These are phyloP conservation scores for Boeremia exigua DNA, from an alignment of 2,329 filamentous ascomycete genomes.

Conservation along the genomic window DNA sequence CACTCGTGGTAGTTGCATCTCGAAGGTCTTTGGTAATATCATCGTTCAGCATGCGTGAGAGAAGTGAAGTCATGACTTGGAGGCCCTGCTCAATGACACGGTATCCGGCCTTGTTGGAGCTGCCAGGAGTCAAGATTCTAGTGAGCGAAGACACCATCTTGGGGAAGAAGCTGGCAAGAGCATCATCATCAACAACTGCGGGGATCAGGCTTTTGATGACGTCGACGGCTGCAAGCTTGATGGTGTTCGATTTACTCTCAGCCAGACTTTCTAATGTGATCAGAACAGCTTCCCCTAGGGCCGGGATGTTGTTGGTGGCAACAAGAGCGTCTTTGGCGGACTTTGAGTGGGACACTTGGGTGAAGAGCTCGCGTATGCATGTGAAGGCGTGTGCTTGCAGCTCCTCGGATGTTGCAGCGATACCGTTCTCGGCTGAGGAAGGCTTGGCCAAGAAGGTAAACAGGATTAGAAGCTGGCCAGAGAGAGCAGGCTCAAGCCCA, in stretches of 20 bases:
- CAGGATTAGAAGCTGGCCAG: constrained; percentile 84
- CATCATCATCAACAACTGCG: constrained; percentile 73
- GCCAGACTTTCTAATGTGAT: constrained; percentile 77
- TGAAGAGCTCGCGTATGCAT: constrained; percentile 72
- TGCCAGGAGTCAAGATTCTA: constrained; percentile 74
- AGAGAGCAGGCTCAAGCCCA: constrained; percentile 72
- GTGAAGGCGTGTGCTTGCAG: constrained; percentile 73
- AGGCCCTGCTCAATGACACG: constrained; percentile 70
- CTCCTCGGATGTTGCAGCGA: constrained; percentile 70
- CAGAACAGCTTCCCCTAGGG: constrained; percentile 82
- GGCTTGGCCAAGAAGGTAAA: constrained; percentile 82
- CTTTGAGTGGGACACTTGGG: constrained; percentile 58
- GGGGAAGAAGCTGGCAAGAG: constrained; percentile 84
- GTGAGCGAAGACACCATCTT: constrained; percentile 84
- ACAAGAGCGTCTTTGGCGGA: constrained; percentile 60
- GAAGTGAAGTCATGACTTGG: constrained; percentile 59
- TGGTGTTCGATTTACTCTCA: constrained; percentile 67
- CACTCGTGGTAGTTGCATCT: constrained; percentile 6
- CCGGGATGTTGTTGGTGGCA: constrained; percentile 69
- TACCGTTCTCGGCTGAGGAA: constrained; percentile 59
- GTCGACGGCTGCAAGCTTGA: constrained; percentile 73
- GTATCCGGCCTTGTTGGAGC: constrained; percentile 64
- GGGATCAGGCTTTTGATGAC: constrained; percentile 68
- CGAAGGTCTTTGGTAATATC: constrained; percentile 41
- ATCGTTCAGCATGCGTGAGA: constrained; percentile 57